phyloP scores from a whole-genome alignment of 169 alveolate species.

The Neospora caninum region DNA sequence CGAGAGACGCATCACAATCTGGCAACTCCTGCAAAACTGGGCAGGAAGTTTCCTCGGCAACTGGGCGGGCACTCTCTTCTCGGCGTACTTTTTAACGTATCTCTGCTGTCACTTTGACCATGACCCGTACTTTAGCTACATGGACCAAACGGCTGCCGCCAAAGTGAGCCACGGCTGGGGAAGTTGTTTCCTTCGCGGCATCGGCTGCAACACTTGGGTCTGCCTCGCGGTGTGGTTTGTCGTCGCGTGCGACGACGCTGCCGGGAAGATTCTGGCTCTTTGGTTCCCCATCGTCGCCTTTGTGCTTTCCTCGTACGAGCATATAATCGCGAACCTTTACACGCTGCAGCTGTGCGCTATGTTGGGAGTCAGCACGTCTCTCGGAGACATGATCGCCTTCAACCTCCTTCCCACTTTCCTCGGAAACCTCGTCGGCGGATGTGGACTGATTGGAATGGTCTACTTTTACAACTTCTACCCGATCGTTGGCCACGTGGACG shows the following conservation, averaged over 20 bases:
- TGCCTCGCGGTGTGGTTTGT: conserved; percentile 62
- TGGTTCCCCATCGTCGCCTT: conserved; percentile 58
- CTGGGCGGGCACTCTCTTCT: conserved; percentile 38
- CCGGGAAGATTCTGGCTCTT: conserved; percentile 35
- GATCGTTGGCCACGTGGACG: background rate
- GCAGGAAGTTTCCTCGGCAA: conserved; percentile 42
- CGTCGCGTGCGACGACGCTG: conserved; percentile 44
- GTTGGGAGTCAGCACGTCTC: background rate
- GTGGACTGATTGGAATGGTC: conserved; percentile 52
- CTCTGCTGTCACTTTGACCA: conserved; percentile 29
- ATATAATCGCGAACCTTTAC: conserved; percentile 45
- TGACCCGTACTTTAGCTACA: conserved; percentile 18
- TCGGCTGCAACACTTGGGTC: conserved; percentile 54
- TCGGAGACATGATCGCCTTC: background rate
- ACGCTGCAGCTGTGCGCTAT: conserved; percentile 30
- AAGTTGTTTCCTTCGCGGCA: conserved; percentile 9
- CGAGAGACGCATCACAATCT: conserved; percentile 27
- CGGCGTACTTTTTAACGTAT: conserved; percentile 50
- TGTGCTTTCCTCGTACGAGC: conserved; percentile 56
- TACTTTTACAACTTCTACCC: conserved; percentile 62
- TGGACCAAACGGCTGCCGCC: background rate
- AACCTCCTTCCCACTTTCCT: conserved; percentile 39
- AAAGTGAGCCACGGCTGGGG: conserved; percentile 20
- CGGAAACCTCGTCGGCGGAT: conserved; percentile 58
- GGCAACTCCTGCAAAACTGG: conserved; percentile 49